Evolutionary conservation across 805 yeast species (phyloP).

Genomic region (Saccharomyces kudriavzevii): DNA sequence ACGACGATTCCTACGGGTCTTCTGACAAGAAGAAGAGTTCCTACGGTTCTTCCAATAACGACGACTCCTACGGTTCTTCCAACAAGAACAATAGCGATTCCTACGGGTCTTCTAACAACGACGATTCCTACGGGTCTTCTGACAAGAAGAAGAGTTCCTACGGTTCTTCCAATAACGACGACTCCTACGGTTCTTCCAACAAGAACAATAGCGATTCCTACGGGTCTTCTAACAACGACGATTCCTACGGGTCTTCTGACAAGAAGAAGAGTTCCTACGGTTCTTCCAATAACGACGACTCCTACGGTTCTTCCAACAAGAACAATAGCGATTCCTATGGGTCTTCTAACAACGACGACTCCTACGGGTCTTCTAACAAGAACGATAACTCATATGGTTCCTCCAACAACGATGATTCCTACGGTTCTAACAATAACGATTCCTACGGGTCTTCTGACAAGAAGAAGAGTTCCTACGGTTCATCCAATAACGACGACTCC

Average conservation of each 20-base stretch:
- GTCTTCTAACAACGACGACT: constrained; percentile 7
- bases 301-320: constrained; percentile 14
- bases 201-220: constrained; percentile 8
- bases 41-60: constrained; percentile 15
- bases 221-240: constrained; percentile 5
- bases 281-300: constrained; percentile 5
- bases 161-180: constrained; percentile 18
- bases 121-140: constrained; percentile 26
- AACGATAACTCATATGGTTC: constrained; percentile 20
- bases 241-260: constrained; percentile 9
- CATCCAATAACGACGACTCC: constrained; percentile 14
- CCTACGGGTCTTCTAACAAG: constrained; percentile 21
- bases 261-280: constrained; percentile 12
- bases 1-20: constrained; percentile 15
- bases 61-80: constrained; percentile 27
- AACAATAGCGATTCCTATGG: constrained; percentile 19
- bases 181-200: constrained; percentile 18
- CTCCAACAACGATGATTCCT: constrained; percentile 24
- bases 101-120: constrained; percentile 21
- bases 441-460: constrained; percentile 21
- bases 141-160: constrained; percentile 24
- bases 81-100: constrained; percentile 23
- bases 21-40: constrained; percentile 8
- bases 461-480: constrained; percentile 11
- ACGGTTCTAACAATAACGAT: constrained; percentile 22